These are phyloP conservation scores for Saccharum spontaneum DNA, from an alignment of 176 grass and related monocot genomes.

Conservation along the genomic window DNA sequence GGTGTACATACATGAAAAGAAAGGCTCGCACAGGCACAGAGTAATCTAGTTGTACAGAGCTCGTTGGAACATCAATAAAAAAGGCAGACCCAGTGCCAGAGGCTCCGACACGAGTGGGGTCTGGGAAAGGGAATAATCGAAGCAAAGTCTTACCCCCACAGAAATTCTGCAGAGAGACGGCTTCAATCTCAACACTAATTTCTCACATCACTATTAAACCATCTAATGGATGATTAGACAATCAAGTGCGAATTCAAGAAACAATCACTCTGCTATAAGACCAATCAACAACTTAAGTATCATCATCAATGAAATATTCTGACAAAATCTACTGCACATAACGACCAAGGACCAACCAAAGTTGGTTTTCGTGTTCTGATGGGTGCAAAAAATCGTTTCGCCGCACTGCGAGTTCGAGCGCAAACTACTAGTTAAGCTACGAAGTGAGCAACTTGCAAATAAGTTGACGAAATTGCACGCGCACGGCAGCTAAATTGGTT, in stretches of 20 bases:
- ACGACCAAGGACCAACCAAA: not conserved
- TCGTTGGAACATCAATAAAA: not conserved
- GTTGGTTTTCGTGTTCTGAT: not conserved
- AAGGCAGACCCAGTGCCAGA: too few species aligned
- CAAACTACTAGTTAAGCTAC: slow-evolving; percentile 5
- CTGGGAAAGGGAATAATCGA: too few species aligned
- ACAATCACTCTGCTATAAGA: not conserved
- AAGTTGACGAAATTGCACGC: not conserved
- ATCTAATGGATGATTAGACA: slow-evolving; percentile 9
- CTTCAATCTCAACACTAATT: slow-evolving; percentile 22
- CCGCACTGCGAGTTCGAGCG: not conserved
- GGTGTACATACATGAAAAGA: slow-evolving; percentile 11
- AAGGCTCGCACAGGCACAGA: not conserved
- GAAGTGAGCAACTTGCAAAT: not conserved
- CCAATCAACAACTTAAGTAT: slow-evolving; percentile 13
- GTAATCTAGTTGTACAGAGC: slow-evolving; percentile 18
- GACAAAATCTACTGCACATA: not conserved
- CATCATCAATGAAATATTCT: not conserved
- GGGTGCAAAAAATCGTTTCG: not conserved
- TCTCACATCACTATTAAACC: slow-evolving; percentile 13
- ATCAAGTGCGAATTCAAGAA: not conserved
- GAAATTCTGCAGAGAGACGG: too few species aligned
- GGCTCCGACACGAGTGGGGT: too few species aligned
- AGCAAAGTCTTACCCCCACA: too few species aligned
- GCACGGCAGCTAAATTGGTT: not conserved